Percentiles rank a stretch among this genome's conserved stretches.
Evolutionary conservation across 192 early-diverging fungal species (phyloP).

Genomic region (Coemansia sp.): DNA sequence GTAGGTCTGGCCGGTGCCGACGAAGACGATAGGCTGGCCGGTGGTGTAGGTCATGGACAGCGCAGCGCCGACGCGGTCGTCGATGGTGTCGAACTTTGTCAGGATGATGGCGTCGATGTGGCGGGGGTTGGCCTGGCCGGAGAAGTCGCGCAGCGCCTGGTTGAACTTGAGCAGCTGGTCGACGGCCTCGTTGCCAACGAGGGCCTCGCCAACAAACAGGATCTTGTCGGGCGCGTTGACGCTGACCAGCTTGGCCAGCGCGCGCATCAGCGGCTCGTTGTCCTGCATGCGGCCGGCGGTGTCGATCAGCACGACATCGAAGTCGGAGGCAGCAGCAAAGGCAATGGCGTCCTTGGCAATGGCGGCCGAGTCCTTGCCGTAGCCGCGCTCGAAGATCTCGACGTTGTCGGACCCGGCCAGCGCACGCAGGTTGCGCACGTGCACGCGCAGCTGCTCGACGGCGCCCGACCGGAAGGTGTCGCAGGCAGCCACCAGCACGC

Average conservation of each 20-base stretch:
- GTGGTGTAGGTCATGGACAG: slow-evolving; percentile 95
- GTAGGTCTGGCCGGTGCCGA: slow-evolving; percentile 97
- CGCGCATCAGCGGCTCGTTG: slow-evolving; percentile 96
- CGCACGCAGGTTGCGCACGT: slow-evolving; percentile 83
- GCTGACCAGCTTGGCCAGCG: slow-evolving; percentile 89
- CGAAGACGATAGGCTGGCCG: slow-evolving; percentile 93
- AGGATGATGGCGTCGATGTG: slow-evolving; percentile 96
- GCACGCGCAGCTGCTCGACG: slow-evolving; percentile 92
- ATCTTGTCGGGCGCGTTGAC: slow-evolving; percentile 94
- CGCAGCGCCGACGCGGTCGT: slow-evolving; percentile 95
- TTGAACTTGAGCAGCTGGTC: slow-evolving; percentile 97
- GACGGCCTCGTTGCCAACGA: slow-evolving; percentile 96
- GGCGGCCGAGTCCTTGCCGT: slow-evolving; percentile 93
- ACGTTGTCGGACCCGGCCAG: slow-evolving; percentile 68
- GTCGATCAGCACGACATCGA: slow-evolving; percentile 93
- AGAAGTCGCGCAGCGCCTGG: slow-evolving; percentile 87
- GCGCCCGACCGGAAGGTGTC: slow-evolving; percentile 97
- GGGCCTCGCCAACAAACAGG: slow-evolving; percentile 94
- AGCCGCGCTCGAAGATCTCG: slow-evolving; percentile 92
- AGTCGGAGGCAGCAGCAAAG: slow-evolving; percentile 70
- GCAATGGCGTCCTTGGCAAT: slow-evolving; percentile 93
- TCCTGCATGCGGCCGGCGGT: slow-evolving; percentile 99
- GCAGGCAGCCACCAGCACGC: slow-evolving; percentile 91
- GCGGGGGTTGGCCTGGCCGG: slow-evolving; percentile 72
- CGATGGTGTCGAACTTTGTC: slow-evolving; percentile 96